phyloP scores from a whole-genome alignment of 345 rosid species.

The Sisymbrium altissimum region DNA sequence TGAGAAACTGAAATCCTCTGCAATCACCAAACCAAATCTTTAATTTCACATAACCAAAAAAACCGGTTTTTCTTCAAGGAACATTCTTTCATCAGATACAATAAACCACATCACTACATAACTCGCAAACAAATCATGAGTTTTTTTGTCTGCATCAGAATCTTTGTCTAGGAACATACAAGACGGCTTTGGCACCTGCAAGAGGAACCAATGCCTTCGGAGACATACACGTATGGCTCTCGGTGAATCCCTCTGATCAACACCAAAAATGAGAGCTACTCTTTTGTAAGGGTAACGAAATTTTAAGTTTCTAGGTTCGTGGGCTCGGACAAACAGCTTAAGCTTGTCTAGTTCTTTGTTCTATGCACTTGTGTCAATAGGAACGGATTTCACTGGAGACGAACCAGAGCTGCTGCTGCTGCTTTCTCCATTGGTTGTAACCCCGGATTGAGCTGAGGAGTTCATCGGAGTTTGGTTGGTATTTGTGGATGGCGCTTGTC shows the following conservation, averaged over 20 bases:
- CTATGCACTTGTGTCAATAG: constrained; percentile 48
- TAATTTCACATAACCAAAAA: constrained; percentile 22
- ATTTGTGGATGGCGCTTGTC: constrained; percentile 52
- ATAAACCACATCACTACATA: constrained; percentile 32
- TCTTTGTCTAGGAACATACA: constrained; percentile 30
- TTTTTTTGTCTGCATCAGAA: constrained; percentile 14
- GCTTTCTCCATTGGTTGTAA: constrained; percentile 43
- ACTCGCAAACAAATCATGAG: constrained; percentile 19
- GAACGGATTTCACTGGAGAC: constrained; percentile 41
- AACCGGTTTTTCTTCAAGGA: neutral
- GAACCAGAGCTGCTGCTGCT: constrained; percentile 33
- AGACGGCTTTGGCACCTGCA: constrained; percentile 10
- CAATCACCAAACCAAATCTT: constrained; percentile 20
- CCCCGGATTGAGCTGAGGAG: constrained; percentile 37
- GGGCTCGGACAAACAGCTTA: neutral
- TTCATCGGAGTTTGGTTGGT: constrained; percentile 37
- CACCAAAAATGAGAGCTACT: constrained; percentile 36
- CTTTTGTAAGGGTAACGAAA: constrained; percentile 15
- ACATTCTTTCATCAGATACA: constrained; percentile 30
- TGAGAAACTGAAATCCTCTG: neutral
- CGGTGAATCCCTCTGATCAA: constrained; percentile 32
- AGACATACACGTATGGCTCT: constrained; percentile 34
- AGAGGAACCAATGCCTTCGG: constrained; percentile 50
- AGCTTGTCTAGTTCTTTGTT: constrained; percentile 50
- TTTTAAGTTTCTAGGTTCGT: constrained; percentile 23